Percentiles rank a stretch among this genome's conserved stretches.
phyloP scores from a whole-genome alignment of 1,284 basidiomycete genomes.

The Rhizoctonia solani region DNA sequence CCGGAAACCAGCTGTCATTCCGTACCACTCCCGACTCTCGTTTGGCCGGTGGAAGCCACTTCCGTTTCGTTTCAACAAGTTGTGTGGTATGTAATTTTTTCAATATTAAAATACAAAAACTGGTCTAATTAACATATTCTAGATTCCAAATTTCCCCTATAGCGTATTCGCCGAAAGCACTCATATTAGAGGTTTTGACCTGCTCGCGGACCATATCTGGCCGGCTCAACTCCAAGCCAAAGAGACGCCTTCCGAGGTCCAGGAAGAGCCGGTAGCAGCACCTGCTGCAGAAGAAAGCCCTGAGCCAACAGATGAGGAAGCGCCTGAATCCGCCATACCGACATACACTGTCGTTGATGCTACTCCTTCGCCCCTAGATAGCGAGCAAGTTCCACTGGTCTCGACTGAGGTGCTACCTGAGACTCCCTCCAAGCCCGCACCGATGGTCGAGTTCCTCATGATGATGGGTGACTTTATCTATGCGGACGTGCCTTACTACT shows the following conservation, averaged over 20 bases:
- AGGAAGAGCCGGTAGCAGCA: conserved; percentile 9
- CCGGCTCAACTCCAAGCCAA: conserved; percentile 38
- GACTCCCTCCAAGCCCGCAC: conserved; percentile 12
- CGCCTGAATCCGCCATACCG: neutral
- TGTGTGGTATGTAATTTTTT: conserved; percentile 49
- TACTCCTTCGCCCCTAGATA: conserved; percentile 33
- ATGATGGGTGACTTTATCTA: conserved; percentile 65
- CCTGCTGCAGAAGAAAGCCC: conserved; percentile 33
- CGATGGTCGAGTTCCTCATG: conserved; percentile 24
- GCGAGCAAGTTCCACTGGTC: conserved; percentile 2
- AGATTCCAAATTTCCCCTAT: conserved; percentile 68
- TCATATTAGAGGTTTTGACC: conserved; percentile 68
- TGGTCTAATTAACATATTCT: neutral
- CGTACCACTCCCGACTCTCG: conserved; percentile 71
- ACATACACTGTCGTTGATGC: conserved; percentile 10
- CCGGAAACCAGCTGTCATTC: conserved; percentile 47
- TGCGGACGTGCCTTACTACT: conserved; percentile 70
- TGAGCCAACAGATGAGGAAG: neutral
- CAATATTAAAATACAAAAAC: neutral
- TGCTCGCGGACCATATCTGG: conserved; percentile 61
- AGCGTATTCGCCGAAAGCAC: conserved; percentile 53
- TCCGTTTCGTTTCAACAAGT: conserved; percentile 67
- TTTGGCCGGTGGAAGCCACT: conserved; percentile 54
- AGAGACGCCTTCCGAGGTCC: conserved; percentile 19
- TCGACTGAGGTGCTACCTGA: neutral